A percentile compares a stretch with the other conserved stretches of the same genome.
Evolutionary conservation across 208 protist species (phyloP).

Genomic region (Lotmaria passim): DNA sequence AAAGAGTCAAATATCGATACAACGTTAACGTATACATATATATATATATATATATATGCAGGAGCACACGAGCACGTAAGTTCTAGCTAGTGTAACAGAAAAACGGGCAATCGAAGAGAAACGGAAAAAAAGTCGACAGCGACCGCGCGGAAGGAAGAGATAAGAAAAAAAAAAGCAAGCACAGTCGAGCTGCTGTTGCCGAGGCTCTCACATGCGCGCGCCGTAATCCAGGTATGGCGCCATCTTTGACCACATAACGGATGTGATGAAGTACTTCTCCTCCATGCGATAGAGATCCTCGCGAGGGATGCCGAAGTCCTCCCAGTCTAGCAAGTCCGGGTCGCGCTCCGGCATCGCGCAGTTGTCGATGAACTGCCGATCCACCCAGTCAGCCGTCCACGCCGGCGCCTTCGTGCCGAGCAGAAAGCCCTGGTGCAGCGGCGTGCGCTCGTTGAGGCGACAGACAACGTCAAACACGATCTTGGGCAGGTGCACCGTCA

Average conservation of each 20-base stretch:
- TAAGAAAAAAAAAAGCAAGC: conserved; percentile 2
- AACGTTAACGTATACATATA: too few relatives aligned
- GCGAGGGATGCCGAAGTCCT: conserved; percentile 91
- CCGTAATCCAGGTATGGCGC: conserved; percentile 76
- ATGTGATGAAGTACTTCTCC: conserved; percentile 92
- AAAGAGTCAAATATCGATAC: too few relatives aligned
- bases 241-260: conserved; percentile 81
- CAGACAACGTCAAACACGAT: conserved; percentile 73
- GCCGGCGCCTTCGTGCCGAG: conserved; percentile 76
- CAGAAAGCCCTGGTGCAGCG: conserved; percentile 71
- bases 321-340: conserved; percentile 90
- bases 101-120: too few relatives aligned
- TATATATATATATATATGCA: too few relatives aligned
- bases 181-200: conserved; percentile 21
- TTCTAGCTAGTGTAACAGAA: too few relatives aligned
- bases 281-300: conserved; percentile 92
- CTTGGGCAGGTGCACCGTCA: conserved; percentile 73
- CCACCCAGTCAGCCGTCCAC: conserved; percentile 91
- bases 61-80: too few relatives aligned
- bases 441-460: conserved; percentile 79
- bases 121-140: too few relatives aligned
- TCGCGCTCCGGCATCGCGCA: conserved; percentile 89
- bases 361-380: conserved; percentile 91
- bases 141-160: not conserved
- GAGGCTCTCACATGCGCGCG: conserved; percentile 70